phyloP scores from a whole-genome alignment of 2,329 filamentous ascomycete species.

The Fusarium multiceps region DNA sequence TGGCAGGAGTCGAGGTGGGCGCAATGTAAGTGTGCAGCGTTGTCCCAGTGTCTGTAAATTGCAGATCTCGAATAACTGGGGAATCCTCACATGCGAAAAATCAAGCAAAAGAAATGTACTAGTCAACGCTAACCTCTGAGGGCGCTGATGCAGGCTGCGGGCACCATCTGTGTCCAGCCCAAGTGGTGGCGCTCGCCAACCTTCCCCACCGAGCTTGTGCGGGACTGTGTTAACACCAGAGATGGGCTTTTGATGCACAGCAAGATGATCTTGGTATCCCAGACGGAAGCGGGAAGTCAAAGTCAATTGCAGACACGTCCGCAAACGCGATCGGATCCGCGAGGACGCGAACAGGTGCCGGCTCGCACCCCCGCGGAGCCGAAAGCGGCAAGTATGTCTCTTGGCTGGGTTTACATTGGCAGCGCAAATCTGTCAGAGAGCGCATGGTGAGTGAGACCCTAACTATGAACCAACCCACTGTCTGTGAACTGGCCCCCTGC shows the following conservation, averaged over 20 bases:
- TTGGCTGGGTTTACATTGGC: conserved; percentile 85
- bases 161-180: conserved; percentile 83
- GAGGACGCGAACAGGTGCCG: conserved; percentile 19
- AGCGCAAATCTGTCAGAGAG: conserved; percentile 93
- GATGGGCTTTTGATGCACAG: conserved; percentile 85
- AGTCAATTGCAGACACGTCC: conserved; percentile 23
- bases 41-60: conserved; percentile 11
- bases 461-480: conserved; percentile 1
- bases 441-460: conserved; percentile 74
- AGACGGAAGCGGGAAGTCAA: conserved; percentile 26
- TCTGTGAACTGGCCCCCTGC: not conserved
- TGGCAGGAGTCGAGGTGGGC: conserved; percentile 70
- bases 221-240: conserved; percentile 79
- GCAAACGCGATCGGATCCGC: conserved; percentile 29
- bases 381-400: conserved; percentile 38
- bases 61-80: conserved; percentile 29
- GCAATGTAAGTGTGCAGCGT: conserved; percentile 54
- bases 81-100: conserved; percentile 35
- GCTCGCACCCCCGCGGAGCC: conserved; percentile 24
- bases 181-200: conserved; percentile 75
- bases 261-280: conserved; percentile 72
- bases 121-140: conserved; percentile 41
- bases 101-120: conserved; percentile 14
- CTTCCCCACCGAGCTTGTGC: conserved; percentile 79
- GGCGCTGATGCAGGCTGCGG: conserved; percentile 69